These are phyloP conservation scores for Saccharomycopsis capsularis DNA, from an alignment of 805 yeast genomes.

Conservation along the genomic window DNA sequence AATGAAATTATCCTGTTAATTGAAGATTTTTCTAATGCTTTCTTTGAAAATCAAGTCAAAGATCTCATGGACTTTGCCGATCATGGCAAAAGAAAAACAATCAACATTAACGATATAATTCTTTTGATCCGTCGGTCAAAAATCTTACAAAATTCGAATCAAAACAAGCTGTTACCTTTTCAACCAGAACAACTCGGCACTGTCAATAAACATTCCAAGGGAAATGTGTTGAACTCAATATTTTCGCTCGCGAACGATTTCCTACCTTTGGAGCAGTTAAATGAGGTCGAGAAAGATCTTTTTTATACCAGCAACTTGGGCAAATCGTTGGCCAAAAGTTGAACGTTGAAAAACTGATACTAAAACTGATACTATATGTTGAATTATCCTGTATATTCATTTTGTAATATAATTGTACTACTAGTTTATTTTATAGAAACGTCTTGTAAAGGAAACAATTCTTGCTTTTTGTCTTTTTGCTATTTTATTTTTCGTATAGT, in stretches of 20 bases:
- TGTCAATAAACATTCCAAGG: neutral
- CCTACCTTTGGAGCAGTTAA: slow-evolving; percentile 4
- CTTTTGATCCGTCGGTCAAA: slow-evolving; percentile 14
- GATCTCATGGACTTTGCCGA: slow-evolving; percentile 12
- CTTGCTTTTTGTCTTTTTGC: no score
- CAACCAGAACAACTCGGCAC: no score
- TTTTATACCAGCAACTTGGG: neutral
- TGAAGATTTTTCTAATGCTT: slow-evolving; percentile 8
- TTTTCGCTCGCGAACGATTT: slow-evolving; percentile 1
- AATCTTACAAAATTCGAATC: neutral
- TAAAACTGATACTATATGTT: no score
- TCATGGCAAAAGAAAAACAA: slow-evolving; percentile 14
- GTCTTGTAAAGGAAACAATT: no score
- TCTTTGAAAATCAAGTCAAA: slow-evolving; percentile 12
- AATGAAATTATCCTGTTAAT: slow-evolving; percentile 3
- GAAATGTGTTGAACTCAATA: slow-evolving; percentile 1
- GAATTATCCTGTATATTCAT: no score
- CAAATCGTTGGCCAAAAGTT: neutral
- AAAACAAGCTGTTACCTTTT: no score
- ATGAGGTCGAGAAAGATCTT: slow-evolving; percentile 10
- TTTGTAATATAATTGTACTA: no score
- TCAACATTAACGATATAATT: slow-evolving; percentile 12
- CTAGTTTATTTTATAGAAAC: no score
- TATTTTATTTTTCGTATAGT: no score
- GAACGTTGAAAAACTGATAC: no score